Conservation (phyloP, 1,284 basidiomycete genomes). For the Neotropicomus parvogracilis region DNA sequence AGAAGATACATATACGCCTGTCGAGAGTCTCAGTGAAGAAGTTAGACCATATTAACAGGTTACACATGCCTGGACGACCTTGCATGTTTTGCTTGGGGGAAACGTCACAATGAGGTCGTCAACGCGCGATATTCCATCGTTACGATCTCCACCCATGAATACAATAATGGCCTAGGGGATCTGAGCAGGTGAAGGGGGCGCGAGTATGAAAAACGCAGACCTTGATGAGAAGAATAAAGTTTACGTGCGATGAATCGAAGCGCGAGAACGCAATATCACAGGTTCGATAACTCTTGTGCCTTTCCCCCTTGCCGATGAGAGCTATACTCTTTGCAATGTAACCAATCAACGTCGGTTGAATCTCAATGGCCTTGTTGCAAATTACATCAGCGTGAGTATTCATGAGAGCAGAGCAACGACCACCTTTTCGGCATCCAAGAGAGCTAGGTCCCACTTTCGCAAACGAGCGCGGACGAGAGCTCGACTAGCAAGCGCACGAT, state of each 20-base stretch:
- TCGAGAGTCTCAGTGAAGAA: not conserved
- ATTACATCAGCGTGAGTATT: not conserved
- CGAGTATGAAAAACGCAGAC: not conserved
- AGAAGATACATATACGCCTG: not conserved
- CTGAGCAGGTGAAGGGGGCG: not conserved
- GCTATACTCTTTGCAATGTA: not conserved
- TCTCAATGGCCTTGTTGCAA: not conserved
- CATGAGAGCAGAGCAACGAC: not conserved
- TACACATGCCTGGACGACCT: not conserved
- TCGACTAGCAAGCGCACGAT: not conserved
- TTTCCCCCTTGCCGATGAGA: not conserved
- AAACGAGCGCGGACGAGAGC: not conserved
- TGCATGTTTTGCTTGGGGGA: not conserved
- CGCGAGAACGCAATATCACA: not conserved
- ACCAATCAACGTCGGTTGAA: not conserved
- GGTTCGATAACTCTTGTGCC: not conserved
- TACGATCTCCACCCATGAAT: not conserved
- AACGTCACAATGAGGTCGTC: not conserved
- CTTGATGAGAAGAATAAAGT: not conserved
- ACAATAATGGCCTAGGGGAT: not conserved
- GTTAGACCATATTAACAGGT: not conserved
- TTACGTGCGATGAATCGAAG: not conserved
- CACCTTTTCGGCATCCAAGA: not conserved
- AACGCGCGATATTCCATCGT: not conserved
- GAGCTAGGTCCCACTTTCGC: not conserved